Base-by-base conservation (phyloP, 176 grass and related monocot species). In the Thinopyrum elongatum region DNA sequence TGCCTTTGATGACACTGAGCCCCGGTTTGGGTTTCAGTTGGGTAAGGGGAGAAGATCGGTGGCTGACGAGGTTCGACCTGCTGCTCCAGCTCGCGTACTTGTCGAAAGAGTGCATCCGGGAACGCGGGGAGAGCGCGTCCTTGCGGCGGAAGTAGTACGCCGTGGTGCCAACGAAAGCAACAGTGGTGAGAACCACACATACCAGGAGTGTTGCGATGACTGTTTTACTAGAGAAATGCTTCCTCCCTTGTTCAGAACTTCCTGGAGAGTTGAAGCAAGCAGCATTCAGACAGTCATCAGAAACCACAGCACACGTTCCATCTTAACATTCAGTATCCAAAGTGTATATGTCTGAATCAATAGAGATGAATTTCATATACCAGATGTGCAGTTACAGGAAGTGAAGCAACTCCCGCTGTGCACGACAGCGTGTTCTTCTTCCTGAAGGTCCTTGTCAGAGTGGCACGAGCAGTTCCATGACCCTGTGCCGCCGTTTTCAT, bases 361-460 rank as follows among this genome's bases (percentile, higher is more conserved):
- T 77, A 65, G 74, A 63, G 27, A 36, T 72, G 44, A 19, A 31
- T 26, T 1, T 65, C 19, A n/a, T 79, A 51, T 88, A 99, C 97
- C 94, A 0, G 86, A 91, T 72, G 92, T 99, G 90, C 97, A 99
- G 85, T 99, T 96, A 76, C 97, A 99, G 71, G 94, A 86, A 89
- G 86, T 88, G 76, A 99, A 99, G 84, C 92, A 95, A 41, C 83
- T 87, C 29, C 28, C 23, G 42, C 84, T 71, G 7, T 76, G 82
- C 23, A 91, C 41, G 9, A 53, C 76, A 36, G 31, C 17, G 2
- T 64, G 30, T 36, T 83, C 86, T 86, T 87, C 79, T 70, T 59
- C 46, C 28, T 15, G 61, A 85, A 77, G 81, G 42, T 13, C 25
- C 53, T 65, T 72, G 15, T 85, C 63, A 1, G 82, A 80, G 64